A percentile compares a stretch with the other conserved stretches of the same genome.
Evolutionary conservation across 2,329 filamentous ascomycete species (phyloP).

Genomic region (Fusarium newnesense): DNA sequence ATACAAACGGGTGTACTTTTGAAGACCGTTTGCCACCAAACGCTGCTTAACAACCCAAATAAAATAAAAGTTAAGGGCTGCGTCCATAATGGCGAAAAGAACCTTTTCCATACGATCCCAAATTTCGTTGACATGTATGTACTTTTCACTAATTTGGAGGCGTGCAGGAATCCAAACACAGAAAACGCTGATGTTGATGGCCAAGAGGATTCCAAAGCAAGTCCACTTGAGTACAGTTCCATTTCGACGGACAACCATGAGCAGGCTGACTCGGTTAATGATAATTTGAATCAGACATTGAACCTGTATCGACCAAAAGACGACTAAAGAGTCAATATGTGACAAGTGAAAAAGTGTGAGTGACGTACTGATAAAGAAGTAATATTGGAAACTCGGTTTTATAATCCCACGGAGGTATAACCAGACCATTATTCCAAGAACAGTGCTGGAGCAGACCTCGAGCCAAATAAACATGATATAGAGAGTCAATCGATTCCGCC

Average conservation of each 20-base stretch:
- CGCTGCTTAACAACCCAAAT: slow-evolving; percentile 54
- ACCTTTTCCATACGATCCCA: slow-evolving; percentile 62
- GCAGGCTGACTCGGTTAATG: slow-evolving; percentile 59
- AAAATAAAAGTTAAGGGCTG: slow-evolving; percentile 59
- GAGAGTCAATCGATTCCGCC: slow-evolving; percentile 31
- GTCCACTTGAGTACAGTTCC: slow-evolving; percentile 54
- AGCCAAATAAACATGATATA: slow-evolving; percentile 36
- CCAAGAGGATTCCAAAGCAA: slow-evolving; percentile 53
- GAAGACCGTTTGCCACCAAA: slow-evolving; percentile 58
- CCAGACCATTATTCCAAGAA: slow-evolving; percentile 38
- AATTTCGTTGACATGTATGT: slow-evolving; percentile 54
- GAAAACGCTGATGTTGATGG: slow-evolving; percentile 60
- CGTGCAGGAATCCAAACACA: slow-evolving; percentile 62
- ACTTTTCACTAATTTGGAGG: slow-evolving; percentile 52
- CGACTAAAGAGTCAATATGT: slow-evolving; percentile 38
- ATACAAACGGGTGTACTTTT: slow-evolving; percentile 60
- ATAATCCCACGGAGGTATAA: slow-evolving; percentile 33
- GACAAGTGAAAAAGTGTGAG: not conserved
- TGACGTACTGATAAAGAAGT: slow-evolving; percentile 39
- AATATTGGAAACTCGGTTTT: slow-evolving; percentile 46
- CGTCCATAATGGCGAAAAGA: slow-evolving; percentile 59
- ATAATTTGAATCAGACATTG: slow-evolving; percentile 61
- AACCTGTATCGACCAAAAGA: slow-evolving; percentile 50
- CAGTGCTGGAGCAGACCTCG: slow-evolving; percentile 34
- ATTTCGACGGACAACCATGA: slow-evolving; percentile 52